Conservation (phyloP, 73 alveolate species). For the Tetrahymena thermophila region DNA sequence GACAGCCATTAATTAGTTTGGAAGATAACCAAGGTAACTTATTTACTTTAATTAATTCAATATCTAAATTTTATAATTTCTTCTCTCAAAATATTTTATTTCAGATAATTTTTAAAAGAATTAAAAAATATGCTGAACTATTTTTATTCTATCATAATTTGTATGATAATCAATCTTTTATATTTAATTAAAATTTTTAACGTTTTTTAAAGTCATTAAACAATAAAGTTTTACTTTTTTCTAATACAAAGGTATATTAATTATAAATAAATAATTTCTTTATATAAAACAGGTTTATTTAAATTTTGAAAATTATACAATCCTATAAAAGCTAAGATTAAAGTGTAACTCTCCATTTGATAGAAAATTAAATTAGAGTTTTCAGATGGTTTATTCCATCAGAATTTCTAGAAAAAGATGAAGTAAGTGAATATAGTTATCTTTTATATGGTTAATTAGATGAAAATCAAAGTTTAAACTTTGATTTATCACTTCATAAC, state of each 20-base stretch:
- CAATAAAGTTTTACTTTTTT: too few relatives aligned
- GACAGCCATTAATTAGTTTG: not conserved
- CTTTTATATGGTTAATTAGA: not conserved
- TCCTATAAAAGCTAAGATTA: conserved; percentile 3
- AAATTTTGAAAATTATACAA: conserved; percentile 10
- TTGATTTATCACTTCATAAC: not conserved
- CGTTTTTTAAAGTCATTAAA: too few relatives aligned
- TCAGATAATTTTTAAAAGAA: too few relatives aligned
- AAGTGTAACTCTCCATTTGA: not conserved
- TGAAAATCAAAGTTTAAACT: not conserved
- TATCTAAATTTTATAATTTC: not conserved
- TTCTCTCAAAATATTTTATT: too few relatives aligned
- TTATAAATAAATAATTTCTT: too few relatives aligned
- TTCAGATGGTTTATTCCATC: not conserved
- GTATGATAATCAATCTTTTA: too few relatives aligned
- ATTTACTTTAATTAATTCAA: not conserved
- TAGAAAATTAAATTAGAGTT: not conserved
- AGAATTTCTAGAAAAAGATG: not conserved
- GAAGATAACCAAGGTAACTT: conserved; percentile 6
- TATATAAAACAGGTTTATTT: conserved; percentile 9
- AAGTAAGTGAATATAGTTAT: not conserved
- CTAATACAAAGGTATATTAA: too few relatives aligned
- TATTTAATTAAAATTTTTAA: too few relatives aligned
- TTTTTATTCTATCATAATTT: too few relatives aligned
- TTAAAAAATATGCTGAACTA: too few relatives aligned